phyloP scores from a whole-genome alignment of 2,329 filamentous ascomycete species.

The Exserohilum rostratum region DNA sequence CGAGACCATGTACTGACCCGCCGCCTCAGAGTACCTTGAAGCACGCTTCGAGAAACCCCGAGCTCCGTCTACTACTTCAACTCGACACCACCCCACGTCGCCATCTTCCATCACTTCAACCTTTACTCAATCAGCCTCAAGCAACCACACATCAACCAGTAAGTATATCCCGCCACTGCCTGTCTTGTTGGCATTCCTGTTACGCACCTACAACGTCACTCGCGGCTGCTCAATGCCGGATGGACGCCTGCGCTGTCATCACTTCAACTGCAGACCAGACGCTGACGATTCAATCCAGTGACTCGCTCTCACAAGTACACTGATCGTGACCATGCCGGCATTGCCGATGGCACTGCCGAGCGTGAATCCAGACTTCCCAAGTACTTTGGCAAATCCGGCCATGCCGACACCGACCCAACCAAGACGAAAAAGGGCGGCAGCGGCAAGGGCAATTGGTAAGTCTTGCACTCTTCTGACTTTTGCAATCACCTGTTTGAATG shows the following conservation, averaged over 20 bases:
- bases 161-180: constrained; percentile 23
- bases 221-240: neutral
- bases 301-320: constrained; percentile 97
- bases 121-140: constrained; percentile 20
- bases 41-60: constrained; percentile 20
- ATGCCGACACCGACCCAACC: constrained; percentile 80
- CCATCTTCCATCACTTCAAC: constrained; percentile 6
- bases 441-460: constrained; percentile 93
- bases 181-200: constrained; percentile 5
- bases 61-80: constrained; percentile 38
- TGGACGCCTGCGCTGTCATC: neutral
- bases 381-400: constrained; percentile 90
- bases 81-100: constrained; percentile 26
- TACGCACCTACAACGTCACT: constrained; percentile 3
- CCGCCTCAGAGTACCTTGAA: constrained; percentile 26
- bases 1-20: constrained; percentile 44
- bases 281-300: constrained; percentile 63
- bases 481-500: neutral
- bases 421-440: constrained; percentile 97
- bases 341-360: constrained; percentile 74
- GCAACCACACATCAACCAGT: constrained; percentile 35
- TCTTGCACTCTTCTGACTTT: neutral
- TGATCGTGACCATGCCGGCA: constrained; percentile 84
- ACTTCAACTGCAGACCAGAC: neutral
- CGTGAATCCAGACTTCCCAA: constrained; percentile 79